Evolutionary conservation across 1,284 basidiomycete genomes (phyloP), one percentile per base, ranked within the genome.

Genomic region (Cystobasidium sp.): DNA sequence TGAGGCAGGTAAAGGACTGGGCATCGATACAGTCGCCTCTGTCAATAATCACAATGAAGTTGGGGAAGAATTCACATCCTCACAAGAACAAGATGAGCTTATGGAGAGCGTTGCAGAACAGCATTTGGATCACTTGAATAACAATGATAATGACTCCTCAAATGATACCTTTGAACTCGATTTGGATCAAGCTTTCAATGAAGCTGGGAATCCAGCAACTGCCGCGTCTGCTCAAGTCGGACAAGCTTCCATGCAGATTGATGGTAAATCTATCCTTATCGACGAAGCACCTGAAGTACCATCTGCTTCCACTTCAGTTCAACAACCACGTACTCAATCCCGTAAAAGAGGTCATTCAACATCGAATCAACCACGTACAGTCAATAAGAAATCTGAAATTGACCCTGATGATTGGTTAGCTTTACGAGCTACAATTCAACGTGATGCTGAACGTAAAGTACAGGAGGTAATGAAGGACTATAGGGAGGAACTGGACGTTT

Each of bases 401-500:
- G 63, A 63, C n/a, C 70, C 73, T 18, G 86, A 87, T 18, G 86
- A 96, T 78, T 90, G 89, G 79, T 86, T 88, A 65, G 85, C 84
- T 52, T 91, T 93, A 83, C 68, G 79, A n/a, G 77, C 79, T 24
- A 82, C 83, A 58, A 82, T 83, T 37, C 78, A 78, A 49, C 39
- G 75, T n/a, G 68, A 77, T 31, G 81, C 79, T 39, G 76, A 80
- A 49, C 75, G 79, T 43, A 76, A 83, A 69, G 77, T 85, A 43
- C 77, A 80, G 31, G 77, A 80, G 61, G 79, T 85, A 59, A 79
- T 80, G 75, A 24, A 77, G 75, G 76, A 81, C 76, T 73, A 85
- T 83, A 79, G 78, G 44, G 81, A 82, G 76, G 89, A 92, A 70
- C 85, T 91, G 31, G 94, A 97, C 81, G 86, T 90, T 80, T 89